phyloP scores from a whole-genome alignment of 2,329 filamentous ascomycete genomes.

The Colletotrichum eremochloae region DNA sequence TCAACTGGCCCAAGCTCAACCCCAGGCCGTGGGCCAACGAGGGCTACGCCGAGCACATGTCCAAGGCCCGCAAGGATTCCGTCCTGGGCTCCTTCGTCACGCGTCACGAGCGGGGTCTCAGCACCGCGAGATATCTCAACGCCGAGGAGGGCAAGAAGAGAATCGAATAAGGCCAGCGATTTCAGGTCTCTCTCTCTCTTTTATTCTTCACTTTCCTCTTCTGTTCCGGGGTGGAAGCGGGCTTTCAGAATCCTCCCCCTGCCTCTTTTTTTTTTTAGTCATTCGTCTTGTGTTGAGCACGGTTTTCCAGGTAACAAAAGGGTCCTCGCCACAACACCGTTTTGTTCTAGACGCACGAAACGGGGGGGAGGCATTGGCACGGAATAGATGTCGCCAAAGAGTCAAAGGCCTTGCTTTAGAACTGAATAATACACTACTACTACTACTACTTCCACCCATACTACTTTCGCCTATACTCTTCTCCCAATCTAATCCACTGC shows the following conservation, averaged over 20 bases:
- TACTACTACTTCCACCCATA: too few relatives aligned
- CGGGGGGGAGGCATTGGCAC: not conserved
- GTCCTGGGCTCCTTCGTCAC: slow-evolving; percentile 82
- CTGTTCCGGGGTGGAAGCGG: not conserved
- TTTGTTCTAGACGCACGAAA: too few relatives aligned
- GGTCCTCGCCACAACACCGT: not conserved
- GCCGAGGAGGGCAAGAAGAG: slow-evolving; percentile 99
- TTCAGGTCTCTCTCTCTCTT: not conserved
- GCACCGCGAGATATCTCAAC: slow-evolving; percentile 83
- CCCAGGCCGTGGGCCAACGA: slow-evolving; percentile 88
- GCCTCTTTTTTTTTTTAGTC: not conserved
- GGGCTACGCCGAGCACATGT: slow-evolving; percentile 88
- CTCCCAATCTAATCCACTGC: too few relatives aligned
- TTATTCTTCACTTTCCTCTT: not conserved
- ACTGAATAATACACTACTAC: slow-evolving; percentile 24
- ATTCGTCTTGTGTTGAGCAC: slow-evolving; percentile 12
- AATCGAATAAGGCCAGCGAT: slow-evolving; percentile 74
- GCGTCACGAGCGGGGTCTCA: slow-evolving; percentile 84
- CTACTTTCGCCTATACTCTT: too few relatives aligned
- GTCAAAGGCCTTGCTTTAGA: slow-evolving; percentile 12
- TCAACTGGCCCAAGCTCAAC: slow-evolving; percentile 98
- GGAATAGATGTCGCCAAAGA: slow-evolving; percentile 23
- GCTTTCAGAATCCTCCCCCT: not conserved
- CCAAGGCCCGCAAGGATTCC: slow-evolving; percentile 84
- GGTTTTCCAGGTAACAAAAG: not conserved